Evolutionary conservation across 106 monocot genomes (phyloP).

Genomic region (Dioscorea alata): DNA sequence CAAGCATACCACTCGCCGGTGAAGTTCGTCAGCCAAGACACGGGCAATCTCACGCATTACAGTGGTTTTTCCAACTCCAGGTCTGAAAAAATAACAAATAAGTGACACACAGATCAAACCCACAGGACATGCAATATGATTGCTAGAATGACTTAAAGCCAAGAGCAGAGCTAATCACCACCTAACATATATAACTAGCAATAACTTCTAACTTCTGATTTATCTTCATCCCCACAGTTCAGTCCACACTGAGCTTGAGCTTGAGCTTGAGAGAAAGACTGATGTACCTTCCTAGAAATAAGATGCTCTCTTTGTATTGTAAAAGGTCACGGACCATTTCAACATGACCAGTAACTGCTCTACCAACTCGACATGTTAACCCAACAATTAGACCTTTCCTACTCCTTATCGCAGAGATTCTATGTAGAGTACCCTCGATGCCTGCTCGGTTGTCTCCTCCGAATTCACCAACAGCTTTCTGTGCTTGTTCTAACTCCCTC

Average conservation of each 20-base stretch:
- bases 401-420: constrained; percentile 92
- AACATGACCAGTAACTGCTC: constrained; percentile 86
- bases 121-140: too few relatives aligned
- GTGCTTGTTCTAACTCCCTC: constrained; percentile 81
- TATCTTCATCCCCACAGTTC: too few relatives aligned
- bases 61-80: constrained; percentile 96
- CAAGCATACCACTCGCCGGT: constrained; percentile 73
- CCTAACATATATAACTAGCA: too few relatives aligned
- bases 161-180: too few relatives aligned
- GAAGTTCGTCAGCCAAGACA: constrained; percentile 85
- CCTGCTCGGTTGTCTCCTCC: constrained; percentile 94
- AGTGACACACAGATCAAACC: background rate
- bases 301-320: constrained; percentile 63
- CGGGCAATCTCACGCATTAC: constrained; percentile 93
- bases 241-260: too few relatives aligned
- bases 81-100: constrained; percentile 31
- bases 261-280: too few relatives aligned
- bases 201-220: too few relatives aligned
- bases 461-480: constrained; percentile 85
- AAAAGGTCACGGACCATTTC: constrained; percentile 90
- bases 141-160: too few relatives aligned
- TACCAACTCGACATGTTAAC: constrained; percentile 87
- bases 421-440: constrained; percentile 87
- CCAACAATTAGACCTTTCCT: constrained; percentile 89
- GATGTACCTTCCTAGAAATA: constrained; percentile 52